Conservation (phyloP, 2,329 filamentous ascomycete genomes). For the Polychaeton citri region DNA sequence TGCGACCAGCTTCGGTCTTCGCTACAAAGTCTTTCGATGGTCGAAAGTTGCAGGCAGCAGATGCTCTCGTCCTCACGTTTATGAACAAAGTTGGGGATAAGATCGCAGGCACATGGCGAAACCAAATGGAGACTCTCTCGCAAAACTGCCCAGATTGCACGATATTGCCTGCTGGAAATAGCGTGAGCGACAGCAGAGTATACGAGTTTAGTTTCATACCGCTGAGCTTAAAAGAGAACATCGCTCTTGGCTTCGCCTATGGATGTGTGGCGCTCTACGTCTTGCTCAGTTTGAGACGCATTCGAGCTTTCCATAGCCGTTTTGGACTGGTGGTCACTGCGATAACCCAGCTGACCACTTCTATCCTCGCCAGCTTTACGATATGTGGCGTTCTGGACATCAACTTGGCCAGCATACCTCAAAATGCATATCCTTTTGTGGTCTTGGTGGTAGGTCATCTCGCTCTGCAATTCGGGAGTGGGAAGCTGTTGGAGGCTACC, state of each 20-base stretch:
- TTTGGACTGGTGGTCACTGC: slow-evolving; percentile 60
- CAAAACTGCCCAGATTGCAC: slow-evolving; percentile 44
- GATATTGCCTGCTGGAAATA: slow-evolving; percentile 49
- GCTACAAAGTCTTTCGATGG: slow-evolving; percentile 67
- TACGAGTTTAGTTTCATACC: slow-evolving; percentile 72
- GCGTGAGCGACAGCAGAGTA: slow-evolving; percentile 43
- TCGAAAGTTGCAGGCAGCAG: slow-evolving; percentile 53
- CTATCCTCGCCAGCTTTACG: slow-evolving; percentile 67
- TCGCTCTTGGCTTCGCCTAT: slow-evolving; percentile 54
- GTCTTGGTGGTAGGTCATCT: slow-evolving; percentile 54
- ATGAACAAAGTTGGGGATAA: slow-evolving; percentile 54
- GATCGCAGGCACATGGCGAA: slow-evolving; percentile 53
- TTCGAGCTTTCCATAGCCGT: slow-evolving; percentile 63
- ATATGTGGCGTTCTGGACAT: slow-evolving; percentile 64
- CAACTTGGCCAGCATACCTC: slow-evolving; percentile 61
- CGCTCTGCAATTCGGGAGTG: background rate
- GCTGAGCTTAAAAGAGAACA: slow-evolving; percentile 52
- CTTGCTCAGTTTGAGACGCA: slow-evolving; percentile 50
- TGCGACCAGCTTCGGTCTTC: slow-evolving; percentile 68
- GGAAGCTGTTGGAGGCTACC: too few species aligned
- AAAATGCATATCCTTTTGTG: slow-evolving; percentile 63
- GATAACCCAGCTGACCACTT: slow-evolving; percentile 50
- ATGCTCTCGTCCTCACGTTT: slow-evolving; percentile 66
- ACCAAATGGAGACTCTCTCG: slow-evolving; percentile 42
- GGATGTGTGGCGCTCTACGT: slow-evolving; percentile 51